Evolutionary conservation across 106 monocot genomes (phyloP).

Genomic region (Dendrobium nobile): DNA sequence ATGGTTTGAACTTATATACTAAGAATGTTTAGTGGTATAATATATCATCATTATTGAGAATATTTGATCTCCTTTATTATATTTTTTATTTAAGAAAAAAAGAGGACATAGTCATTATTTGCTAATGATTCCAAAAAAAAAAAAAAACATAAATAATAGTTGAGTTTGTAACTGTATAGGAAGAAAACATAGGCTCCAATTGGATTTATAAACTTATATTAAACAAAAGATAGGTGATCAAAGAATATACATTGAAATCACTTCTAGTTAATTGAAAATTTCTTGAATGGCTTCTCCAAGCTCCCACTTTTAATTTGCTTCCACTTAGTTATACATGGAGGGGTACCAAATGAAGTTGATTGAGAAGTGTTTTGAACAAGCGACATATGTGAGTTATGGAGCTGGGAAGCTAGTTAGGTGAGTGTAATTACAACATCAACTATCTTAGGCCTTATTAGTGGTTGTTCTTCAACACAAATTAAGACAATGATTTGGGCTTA

Average conservation of each 20-base stretch:
- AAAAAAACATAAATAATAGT: neutral
- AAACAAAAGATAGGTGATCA: neutral
- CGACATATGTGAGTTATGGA: slow-evolving; percentile 1
- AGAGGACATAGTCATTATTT: neutral
- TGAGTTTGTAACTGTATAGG: neutral
- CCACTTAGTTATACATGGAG: neutral
- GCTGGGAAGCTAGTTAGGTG: slow-evolving; percentile 38
- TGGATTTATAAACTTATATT: too few relatives aligned
- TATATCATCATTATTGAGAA: too few relatives aligned
- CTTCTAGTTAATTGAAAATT: neutral
- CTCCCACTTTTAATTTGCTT: neutral
- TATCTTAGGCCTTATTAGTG: slow-evolving; percentile 26
- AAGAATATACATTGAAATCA: neutral
- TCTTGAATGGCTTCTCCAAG: neutral
- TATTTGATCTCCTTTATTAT: too few relatives aligned
- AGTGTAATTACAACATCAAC: slow-evolving; percentile 46
- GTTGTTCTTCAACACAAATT: slow-evolving; percentile 27
- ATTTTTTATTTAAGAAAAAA: neutral
- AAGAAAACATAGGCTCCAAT: too few relatives aligned
- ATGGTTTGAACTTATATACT: too few relatives aligned
- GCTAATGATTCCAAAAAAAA: neutral
- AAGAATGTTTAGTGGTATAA: too few relatives aligned
- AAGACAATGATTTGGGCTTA: slow-evolving; percentile 26
- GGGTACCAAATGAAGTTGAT: neutral
- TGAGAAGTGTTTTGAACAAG: neutral